Percentiles rank a stretch among this genome's conserved stretches.
phyloP scores from a whole-genome alignment of 352 stramenopile genomes.

The Halophytophthora batemanensis region DNA sequence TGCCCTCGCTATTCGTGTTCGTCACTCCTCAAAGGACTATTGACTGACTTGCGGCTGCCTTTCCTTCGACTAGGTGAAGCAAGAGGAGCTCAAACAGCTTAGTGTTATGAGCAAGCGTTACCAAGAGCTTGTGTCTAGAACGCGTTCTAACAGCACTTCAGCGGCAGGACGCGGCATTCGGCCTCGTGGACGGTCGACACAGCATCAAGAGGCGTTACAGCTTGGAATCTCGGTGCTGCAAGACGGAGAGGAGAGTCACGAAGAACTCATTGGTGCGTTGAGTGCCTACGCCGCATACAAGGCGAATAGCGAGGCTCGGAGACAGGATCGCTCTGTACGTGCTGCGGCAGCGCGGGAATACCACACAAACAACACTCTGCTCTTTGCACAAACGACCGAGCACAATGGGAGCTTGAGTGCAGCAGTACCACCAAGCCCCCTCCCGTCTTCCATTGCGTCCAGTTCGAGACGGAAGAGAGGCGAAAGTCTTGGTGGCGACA shows the following conservation, averaged over 20 bases:
- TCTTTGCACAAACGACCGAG: conserved; percentile 6
- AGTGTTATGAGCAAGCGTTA: conserved; percentile 21
- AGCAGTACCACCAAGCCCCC: conserved; percentile 7
- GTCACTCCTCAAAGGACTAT: neutral
- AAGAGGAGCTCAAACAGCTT: conserved; percentile 18
- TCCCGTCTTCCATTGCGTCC: conserved; percentile 4
- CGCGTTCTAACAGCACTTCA: conserved; percentile 6
- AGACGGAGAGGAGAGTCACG: conserved; percentile 7
- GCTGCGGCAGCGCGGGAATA: conserved; percentile 19
- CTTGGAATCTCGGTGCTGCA: neutral
- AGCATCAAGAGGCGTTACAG: conserved; percentile 1
- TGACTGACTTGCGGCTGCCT: conserved; percentile 1
- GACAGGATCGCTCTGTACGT: conserved; percentile 12
- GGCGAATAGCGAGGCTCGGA: conserved; percentile 16
- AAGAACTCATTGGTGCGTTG: conserved; percentile 15
- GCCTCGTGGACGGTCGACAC: conserved; percentile 8
- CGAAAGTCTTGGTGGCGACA: conserved; percentile 7
- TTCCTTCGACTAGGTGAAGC: conserved; percentile 15
- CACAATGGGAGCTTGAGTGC: conserved; percentile 2
- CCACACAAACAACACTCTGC: conserved; percentile 6
- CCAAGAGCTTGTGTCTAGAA: conserved; percentile 18
- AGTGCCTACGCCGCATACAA: conserved; percentile 25
- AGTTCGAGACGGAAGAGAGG: neutral
- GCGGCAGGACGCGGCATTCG: conserved; percentile 4
- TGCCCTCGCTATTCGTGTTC: neutral